These are phyloP conservation scores for Pythium myriotylum DNA, from an alignment of 352 stramenopile species.

Conservation along the genomic window DNA sequence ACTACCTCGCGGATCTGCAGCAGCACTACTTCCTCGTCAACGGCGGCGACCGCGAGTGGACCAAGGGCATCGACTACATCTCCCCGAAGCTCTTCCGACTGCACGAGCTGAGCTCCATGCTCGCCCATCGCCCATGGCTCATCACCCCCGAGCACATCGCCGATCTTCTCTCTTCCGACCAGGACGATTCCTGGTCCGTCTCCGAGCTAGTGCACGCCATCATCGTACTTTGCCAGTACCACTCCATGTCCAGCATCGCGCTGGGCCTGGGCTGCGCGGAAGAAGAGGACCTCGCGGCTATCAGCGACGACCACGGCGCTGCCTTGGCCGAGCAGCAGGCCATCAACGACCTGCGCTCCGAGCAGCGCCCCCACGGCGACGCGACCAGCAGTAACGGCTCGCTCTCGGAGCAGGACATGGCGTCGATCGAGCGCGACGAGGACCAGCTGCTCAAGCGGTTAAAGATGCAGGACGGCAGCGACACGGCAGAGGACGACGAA, in stretches of 20 bases:
- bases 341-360: constrained; percentile 23
- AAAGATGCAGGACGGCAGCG: constrained; percentile 50
- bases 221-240: constrained; percentile 82
- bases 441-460: constrained; percentile 67
- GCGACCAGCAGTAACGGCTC: constrained; percentile 54
- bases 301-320: constrained; percentile 61
- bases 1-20: constrained; percentile 82
- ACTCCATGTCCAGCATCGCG: constrained; percentile 84
- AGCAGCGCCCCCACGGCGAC: constrained; percentile 10
- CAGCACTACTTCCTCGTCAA: constrained; percentile 88
- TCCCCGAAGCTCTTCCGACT: constrained; percentile 82
- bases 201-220: constrained; percentile 87
- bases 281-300: constrained; percentile 71
- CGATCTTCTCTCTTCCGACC: constrained; percentile 66
- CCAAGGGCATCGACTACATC: constrained; percentile 83
- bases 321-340: constrained; percentile 33
- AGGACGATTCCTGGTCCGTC: constrained; percentile 84
- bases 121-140: constrained; percentile 84
- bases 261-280: constrained; percentile 75
- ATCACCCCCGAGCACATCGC: constrained; percentile 75
- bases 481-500: too few species aligned
- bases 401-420: constrained; percentile 57
- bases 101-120: constrained; percentile 77
- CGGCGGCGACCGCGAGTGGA: constrained; percentile 74
- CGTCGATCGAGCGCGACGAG: constrained; percentile 79